phyloP scores from a whole-genome alignment of 1,139 yeast genomes.

The Pichia inconspicua region DNA sequence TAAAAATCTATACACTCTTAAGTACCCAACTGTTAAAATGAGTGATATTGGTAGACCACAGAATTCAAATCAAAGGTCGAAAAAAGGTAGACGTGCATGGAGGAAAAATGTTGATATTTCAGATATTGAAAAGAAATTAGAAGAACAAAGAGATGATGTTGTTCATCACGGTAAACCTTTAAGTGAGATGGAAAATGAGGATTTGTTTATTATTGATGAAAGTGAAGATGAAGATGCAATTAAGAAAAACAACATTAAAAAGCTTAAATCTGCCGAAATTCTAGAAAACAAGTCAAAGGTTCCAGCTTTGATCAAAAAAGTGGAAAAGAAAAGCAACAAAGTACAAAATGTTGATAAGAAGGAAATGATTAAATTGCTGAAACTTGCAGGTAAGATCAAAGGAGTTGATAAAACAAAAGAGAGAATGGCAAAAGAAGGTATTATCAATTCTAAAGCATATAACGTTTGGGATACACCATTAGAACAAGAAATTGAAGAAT shows the following conservation, averaged over 20 bases:
- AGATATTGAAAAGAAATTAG: slow-evolving; percentile 67
- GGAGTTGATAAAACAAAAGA: slow-evolving; percentile 48
- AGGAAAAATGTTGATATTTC: slow-evolving; percentile 85
- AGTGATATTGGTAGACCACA: slow-evolving; percentile 34
- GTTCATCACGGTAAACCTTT: slow-evolving; percentile 52
- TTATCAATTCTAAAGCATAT: slow-evolving; percentile 38
- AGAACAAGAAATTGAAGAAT: slow-evolving; percentile 22
- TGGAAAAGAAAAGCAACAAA: slow-evolving; percentile 30
- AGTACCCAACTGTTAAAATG: slow-evolving; percentile 16
- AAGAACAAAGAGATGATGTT: slow-evolving; percentile 59
- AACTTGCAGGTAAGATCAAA: slow-evolving; percentile 66
- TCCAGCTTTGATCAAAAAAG: slow-evolving; percentile 40
- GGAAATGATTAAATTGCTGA: slow-evolving; percentile 63
- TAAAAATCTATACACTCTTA: background rate
- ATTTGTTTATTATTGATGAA: slow-evolving; percentile 67
- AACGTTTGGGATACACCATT: slow-evolving; percentile 60
- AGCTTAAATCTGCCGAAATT: slow-evolving; percentile 67
- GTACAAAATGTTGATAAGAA: slow-evolving; percentile 61
- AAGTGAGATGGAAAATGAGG: slow-evolving; percentile 33
- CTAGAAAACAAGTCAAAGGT: slow-evolving; percentile 71
- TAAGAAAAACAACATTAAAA: slow-evolving; percentile 36
- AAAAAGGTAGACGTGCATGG: slow-evolving; percentile 95
- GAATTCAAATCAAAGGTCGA: slow-evolving; percentile 55
- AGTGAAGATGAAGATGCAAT: slow-evolving; percentile 45
- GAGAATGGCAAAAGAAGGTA: slow-evolving; percentile 54